phyloP scores from a whole-genome alignment of 305 asterid species.

The Fraxinus angustifolia region DNA sequence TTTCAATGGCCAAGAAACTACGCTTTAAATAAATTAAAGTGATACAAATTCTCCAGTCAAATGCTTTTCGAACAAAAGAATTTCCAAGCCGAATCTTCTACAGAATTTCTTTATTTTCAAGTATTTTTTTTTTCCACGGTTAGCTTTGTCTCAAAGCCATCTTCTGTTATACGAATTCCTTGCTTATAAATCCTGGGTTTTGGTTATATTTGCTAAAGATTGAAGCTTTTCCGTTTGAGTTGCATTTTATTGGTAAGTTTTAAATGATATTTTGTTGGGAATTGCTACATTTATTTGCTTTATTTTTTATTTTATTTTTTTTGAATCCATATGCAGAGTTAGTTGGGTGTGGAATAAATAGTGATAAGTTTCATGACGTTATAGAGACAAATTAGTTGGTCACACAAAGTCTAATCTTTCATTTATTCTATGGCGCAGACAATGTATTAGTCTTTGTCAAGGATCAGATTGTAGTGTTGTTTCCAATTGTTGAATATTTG shows the following conservation, averaged over 20 bases:
- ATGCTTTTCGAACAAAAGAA: conserved; percentile 21
- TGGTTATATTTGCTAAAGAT: conserved; percentile 10
- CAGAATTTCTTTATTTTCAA: conserved; percentile 6
- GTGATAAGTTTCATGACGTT: neutral
- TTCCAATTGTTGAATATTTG: conserved; percentile 17
- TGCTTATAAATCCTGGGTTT: conserved; percentile 19
- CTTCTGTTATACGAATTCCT: conserved; percentile 20
- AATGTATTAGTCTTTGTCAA: neutral
- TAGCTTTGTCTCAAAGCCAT: conserved; percentile 36
- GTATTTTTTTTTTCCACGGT: neutral
- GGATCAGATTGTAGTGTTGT: neutral
- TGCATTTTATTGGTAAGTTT: neutral
- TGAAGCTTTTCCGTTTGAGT: conserved; percentile 5
- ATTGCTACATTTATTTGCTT: neutral
- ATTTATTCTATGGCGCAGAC: neutral
- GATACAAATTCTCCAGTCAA: conserved; percentile 13
- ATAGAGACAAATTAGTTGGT: conserved; percentile 3
- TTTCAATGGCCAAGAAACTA: conserved; percentile 17
- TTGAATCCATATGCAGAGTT: conserved; percentile 8
- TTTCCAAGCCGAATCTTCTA: conserved; percentile 18
- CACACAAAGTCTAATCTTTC: neutral
- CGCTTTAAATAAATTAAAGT: conserved; percentile 11
- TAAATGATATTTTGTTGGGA: neutral
- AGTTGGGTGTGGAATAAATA: conserved; percentile 22
- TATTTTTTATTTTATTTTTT: neutral